These are phyloP conservation scores for Zalaria sp. DNA, from an alignment of 2,329 filamentous ascomycete genomes.

Conservation along the genomic window DNA sequence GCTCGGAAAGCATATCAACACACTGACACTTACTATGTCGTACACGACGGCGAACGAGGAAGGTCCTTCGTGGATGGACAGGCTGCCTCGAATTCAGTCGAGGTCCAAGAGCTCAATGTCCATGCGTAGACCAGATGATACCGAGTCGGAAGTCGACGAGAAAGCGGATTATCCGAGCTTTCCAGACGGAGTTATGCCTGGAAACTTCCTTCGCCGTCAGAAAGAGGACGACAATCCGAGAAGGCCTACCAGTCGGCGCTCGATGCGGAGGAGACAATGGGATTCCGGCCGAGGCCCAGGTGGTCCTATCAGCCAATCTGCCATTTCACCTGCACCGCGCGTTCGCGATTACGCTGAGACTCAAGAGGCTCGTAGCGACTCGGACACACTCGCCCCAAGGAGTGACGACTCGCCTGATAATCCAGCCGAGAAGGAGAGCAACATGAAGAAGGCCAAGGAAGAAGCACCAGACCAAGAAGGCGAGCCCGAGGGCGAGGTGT, in stretches of 20 bases:
- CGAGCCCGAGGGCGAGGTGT: slow-evolving; percentile 47
- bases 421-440: slow-evolving; percentile 6
- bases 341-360: slow-evolving; percentile 17
- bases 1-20: slow-evolving; percentile 95
- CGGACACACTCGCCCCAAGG: slow-evolving; percentile 28
- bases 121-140: slow-evolving; percentile 48
- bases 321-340: slow-evolving; percentile 54
- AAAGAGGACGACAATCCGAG: slow-evolving; percentile 57
- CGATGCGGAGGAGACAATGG: slow-evolving; percentile 48
- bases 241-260: slow-evolving; percentile 51
- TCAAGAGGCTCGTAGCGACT: slow-evolving; percentile 26
- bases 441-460: slow-evolving; percentile 10
- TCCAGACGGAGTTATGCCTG: slow-evolving; percentile 56
- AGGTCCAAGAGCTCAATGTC: slow-evolving; percentile 72
- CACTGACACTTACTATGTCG: slow-evolving; percentile 84
- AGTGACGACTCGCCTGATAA: slow-evolving; percentile 23
- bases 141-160: slow-evolving; percentile 43
- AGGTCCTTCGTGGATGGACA: slow-evolving; percentile 87
- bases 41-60: slow-evolving; percentile 86
- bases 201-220: slow-evolving; percentile 68
- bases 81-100: slow-evolving; percentile 70
- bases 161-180: slow-evolving; percentile 49
- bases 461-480: slow-evolving; percentile 11
- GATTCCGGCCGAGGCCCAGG: slow-evolving; percentile 59
- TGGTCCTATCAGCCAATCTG: slow-evolving; percentile 78